Evolutionary conservation across 1,284 basidiomycete species (phyloP).

Genomic region (Sanghuangporus baumii): DNA sequence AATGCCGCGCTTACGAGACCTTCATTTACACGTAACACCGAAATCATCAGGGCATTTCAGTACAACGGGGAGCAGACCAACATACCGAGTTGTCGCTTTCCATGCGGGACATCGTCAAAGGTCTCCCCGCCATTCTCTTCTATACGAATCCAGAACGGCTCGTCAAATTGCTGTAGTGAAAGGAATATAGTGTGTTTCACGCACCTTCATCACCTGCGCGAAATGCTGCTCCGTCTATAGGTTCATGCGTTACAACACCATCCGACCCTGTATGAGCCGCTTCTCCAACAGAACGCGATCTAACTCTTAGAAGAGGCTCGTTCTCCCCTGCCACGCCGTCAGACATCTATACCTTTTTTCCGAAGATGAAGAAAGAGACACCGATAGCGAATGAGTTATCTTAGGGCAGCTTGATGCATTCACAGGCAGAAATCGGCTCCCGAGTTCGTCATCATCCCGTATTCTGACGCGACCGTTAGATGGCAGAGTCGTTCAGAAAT

Average conservation of each 20-base stretch:
- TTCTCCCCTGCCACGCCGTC: not conserved
- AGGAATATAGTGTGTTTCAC: not conserved
- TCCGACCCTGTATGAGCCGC: not conserved
- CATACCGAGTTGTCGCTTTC: slow-evolving; percentile 23
- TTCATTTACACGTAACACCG: slow-evolving; percentile 16
- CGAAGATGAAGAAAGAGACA: slow-evolving; percentile 35
- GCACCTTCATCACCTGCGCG: slow-evolving; percentile 4
- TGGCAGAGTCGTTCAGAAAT: not conserved
- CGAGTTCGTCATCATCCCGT: not conserved
- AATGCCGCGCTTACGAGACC: slow-evolving; percentile 58
- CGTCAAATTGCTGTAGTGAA: not conserved
- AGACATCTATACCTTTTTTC: not conserved
- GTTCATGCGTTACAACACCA: not conserved
- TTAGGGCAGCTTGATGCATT: not conserved
- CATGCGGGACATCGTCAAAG: slow-evolving; percentile 24
- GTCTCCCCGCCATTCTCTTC: not conserved
- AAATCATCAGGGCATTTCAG: not conserved
- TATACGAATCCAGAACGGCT: not conserved
- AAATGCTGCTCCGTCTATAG: slow-evolving; percentile 6
- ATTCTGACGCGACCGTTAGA: not conserved
- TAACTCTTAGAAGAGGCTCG: not conserved
- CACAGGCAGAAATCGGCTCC: not conserved
- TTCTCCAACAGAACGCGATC: not conserved
- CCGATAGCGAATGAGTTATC: not conserved
- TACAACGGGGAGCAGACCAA: not conserved